A percentile compares a stretch with the other conserved stretches of the same genome.
Evolutionary conservation across 192 early-diverging fungal species (phyloP).

Genomic region (Coemansia sp.): DNA sequence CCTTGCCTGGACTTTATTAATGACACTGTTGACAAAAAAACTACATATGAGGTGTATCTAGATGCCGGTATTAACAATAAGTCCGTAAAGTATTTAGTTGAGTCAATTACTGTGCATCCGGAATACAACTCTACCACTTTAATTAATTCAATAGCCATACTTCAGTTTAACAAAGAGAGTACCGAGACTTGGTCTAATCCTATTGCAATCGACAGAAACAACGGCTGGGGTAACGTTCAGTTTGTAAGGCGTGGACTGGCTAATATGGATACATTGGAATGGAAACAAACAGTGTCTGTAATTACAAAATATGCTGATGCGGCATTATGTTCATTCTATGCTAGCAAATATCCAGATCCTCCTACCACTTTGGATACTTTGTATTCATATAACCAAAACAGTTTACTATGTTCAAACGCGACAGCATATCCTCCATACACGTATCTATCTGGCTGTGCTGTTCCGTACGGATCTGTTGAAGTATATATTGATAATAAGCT

Average conservation of each 20-base stretch:
- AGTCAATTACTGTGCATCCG: slow-evolving; percentile 6
- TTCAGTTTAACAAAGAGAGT: slow-evolving; percentile 5
- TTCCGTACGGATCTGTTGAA: slow-evolving; percentile 2
- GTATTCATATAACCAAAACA: neutral
- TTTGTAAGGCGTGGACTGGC: neutral
- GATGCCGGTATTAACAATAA: slow-evolving; percentile 15
- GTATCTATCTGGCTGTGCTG: neutral
- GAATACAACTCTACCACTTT: neutral
- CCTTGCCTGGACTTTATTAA: slow-evolving; percentile 8
- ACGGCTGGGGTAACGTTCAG: neutral
- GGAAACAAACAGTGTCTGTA: neutral
- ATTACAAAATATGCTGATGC: neutral
- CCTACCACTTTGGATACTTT: neutral
- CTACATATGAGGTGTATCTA: slow-evolving; percentile 12
- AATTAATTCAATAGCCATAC: slow-evolving; percentile 10
- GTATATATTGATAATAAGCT: neutral
- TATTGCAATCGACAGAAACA: neutral
- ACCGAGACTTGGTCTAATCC: neutral
- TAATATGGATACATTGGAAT: neutral
- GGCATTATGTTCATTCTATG: neutral
- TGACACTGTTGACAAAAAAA: neutral
- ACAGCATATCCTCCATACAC: neutral
- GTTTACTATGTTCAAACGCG: neutral
- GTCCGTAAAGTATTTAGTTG: slow-evolving; percentile 1
- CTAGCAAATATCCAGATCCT: too few species aligned